Percentiles rank a stretch among this genome's conserved stretches.
These are phyloP conservation scores for Monilinia laxa DNA, from an alignment of 2,329 filamentous ascomycete species.

Conservation along the genomic window DNA sequence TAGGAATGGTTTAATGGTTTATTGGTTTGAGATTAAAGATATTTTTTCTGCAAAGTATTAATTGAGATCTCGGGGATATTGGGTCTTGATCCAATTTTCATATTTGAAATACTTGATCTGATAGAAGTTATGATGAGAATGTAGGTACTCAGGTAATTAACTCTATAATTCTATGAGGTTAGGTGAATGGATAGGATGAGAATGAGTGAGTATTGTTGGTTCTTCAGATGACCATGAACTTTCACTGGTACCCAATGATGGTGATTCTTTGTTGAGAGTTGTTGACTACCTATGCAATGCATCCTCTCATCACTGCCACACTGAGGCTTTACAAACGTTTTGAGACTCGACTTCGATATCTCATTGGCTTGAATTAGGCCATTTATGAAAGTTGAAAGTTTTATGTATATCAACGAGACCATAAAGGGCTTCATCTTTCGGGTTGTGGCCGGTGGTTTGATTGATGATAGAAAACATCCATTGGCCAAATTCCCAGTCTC, in stretches of 20 bases:
- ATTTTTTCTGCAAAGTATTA: no score
- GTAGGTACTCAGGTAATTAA: neutral
- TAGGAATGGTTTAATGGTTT: no score
- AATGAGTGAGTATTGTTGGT: neutral
- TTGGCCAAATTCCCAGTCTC: neutral
- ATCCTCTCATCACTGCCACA: neutral
- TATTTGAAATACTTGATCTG: no score
- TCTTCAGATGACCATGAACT: neutral
- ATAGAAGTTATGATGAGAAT: neutral
- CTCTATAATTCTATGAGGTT: neutral
- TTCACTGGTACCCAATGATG: neutral
- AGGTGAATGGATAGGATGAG: neutral
- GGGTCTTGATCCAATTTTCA: no score
- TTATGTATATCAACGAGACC: neutral
- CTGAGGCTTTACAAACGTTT: neutral
- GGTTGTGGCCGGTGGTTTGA: neutral
- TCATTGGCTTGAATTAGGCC: neutral
- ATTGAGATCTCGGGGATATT: no score
- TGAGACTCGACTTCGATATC: constrained; percentile 10
- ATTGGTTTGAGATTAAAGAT: no score
- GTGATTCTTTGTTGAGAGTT: neutral
- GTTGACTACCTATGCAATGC: no score
- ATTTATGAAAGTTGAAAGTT: neutral
- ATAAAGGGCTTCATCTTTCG: neutral
- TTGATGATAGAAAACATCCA: neutral